A percentile compares a stretch with the other conserved stretches of the same genome.
Conservation (phyloP, 1,284 basidiomycete species). For the Phellinidium pouzarii region DNA sequence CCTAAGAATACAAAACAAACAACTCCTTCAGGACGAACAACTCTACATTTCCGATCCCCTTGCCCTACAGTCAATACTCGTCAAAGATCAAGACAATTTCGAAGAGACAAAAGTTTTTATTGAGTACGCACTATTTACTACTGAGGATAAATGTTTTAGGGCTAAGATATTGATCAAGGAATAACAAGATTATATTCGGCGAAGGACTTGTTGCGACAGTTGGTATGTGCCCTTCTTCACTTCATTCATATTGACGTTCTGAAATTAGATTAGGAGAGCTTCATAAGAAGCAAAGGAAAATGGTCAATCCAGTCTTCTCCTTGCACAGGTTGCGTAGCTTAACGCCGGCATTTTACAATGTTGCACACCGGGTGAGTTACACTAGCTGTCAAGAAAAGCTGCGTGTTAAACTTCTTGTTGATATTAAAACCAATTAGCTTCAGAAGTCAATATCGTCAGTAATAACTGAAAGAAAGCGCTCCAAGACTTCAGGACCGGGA, state of each 20-base stretch:
- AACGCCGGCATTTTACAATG: constrained; percentile 13
- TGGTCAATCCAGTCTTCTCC: constrained; percentile 19
- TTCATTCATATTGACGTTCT: neutral
- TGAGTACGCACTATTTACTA: constrained; percentile 5
- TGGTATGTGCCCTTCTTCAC: constrained; percentile 12
- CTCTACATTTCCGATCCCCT: constrained; percentile 25
- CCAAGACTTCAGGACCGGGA: neutral
- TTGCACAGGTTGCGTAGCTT: constrained; percentile 13
- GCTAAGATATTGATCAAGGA: constrained; percentile 6
- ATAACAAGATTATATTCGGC: constrained; percentile 19
- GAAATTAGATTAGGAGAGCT: constrained; percentile 6
- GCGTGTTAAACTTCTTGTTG: neutral
- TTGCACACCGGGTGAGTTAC: constrained; percentile 3
- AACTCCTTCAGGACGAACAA: constrained; percentile 20
- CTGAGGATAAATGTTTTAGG: neutral
- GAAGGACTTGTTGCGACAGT: constrained; percentile 21
- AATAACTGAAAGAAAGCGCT: neutral
- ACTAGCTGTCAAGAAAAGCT: neutral
- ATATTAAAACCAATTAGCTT: constrained; percentile 1
- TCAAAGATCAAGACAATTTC: constrained; percentile 25
- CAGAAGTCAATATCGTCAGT: neutral
- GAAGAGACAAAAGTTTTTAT: constrained; percentile 21
- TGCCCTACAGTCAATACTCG: constrained; percentile 24
- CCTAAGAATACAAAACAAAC: neutral
- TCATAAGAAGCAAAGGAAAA: constrained; percentile 13